Conservation (phyloP, 1,284 basidiomycete genomes). For the Mrakiaceae sp. region DNA sequence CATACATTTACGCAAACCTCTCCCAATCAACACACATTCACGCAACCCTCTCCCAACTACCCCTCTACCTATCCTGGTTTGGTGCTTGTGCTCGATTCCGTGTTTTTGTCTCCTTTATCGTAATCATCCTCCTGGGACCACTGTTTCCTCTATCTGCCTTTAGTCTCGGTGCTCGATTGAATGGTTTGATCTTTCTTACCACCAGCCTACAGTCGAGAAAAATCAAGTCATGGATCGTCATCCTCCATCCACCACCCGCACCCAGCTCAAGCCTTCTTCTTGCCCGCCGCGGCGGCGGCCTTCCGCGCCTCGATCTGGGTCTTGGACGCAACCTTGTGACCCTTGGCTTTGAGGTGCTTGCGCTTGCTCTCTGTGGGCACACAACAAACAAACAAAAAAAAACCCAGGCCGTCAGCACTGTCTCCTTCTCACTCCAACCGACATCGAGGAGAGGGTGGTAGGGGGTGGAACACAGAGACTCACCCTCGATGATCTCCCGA, state of each 20-base stretch:
- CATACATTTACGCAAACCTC: no score
- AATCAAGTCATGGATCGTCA: not conserved
- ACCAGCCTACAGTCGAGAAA: not conserved
- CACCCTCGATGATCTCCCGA: slow-evolving; percentile 24
- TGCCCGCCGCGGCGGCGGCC: slow-evolving; percentile 8
- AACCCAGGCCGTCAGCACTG: no score
- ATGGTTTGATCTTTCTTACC: no score
- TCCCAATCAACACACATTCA: no score
- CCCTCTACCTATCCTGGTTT: no score
- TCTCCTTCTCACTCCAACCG: not conserved
- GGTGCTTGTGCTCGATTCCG: no score
- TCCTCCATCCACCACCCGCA: not conserved
- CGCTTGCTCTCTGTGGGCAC: slow-evolving; percentile 31
- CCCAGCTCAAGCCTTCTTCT: slow-evolving; percentile 6
- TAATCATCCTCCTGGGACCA: no score
- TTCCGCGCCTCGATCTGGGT: slow-evolving; percentile 26
- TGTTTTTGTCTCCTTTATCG: no score
- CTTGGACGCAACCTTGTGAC: slow-evolving; percentile 34
- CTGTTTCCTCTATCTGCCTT: no score
- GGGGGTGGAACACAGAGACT: slow-evolving; percentile 15
- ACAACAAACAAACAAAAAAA: not conserved
- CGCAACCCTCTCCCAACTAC: no score
- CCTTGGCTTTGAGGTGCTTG: slow-evolving; percentile 37
- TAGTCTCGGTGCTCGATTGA: no score
- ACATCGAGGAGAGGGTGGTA: not conserved